phyloP scores from a whole-genome alignment of 495 filamentous ascomycete species.

The Podospora sp. region DNA sequence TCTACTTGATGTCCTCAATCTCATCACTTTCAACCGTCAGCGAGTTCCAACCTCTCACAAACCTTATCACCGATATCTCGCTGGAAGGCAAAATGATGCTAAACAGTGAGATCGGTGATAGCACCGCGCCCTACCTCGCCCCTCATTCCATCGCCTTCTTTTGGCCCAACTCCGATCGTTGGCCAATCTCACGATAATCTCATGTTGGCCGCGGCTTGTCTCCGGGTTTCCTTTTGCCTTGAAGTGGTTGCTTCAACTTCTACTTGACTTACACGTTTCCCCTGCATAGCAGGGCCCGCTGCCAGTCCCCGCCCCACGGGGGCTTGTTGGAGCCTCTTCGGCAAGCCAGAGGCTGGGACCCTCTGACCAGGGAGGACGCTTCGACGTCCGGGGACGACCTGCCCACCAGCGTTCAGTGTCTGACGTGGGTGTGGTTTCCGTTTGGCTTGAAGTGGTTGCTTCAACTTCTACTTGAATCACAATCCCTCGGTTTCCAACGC shows the following conservation, averaged over 20 bases:
- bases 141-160: neutral
- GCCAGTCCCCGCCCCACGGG: no score
- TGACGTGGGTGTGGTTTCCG: neutral
- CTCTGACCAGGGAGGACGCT: neutral
- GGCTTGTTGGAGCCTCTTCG: no score
- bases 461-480: no score
- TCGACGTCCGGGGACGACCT: neutral
- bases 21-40: constrained; percentile 46
- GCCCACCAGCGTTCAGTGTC: neutral
- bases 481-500: no score
- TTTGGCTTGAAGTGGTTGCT: no score
- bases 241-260: no score
- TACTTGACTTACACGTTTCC: no score
- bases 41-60: constrained; percentile 29
- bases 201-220: no score
- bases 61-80: constrained; percentile 19
- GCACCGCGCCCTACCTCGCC: neutral
- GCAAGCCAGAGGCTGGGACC: no score
- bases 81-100: neutral
- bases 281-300: no score
- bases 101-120: neutral
- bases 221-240: neutral
- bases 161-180: neutral
- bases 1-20: no score
- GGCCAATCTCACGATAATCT: neutral